A percentile compares a stretch with the other conserved stretches of the same genome.
Evolutionary conservation across 1,139 yeast genomes (phyloP).

Genomic region (Chernovozyma aurita): DNA sequence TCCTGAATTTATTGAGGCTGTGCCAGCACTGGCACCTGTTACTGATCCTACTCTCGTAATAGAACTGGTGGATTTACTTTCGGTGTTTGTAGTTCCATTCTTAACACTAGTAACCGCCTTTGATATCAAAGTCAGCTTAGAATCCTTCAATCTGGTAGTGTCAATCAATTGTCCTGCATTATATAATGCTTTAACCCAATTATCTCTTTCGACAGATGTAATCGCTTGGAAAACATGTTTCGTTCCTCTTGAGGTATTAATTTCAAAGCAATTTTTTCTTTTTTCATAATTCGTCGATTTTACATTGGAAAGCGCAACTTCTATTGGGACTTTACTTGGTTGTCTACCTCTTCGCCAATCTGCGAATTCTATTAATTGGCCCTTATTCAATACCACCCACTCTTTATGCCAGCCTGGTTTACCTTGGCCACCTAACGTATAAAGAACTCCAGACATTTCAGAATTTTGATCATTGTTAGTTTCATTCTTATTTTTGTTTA

Average conservation of each 20-base stretch:
- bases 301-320: conserved; percentile 67
- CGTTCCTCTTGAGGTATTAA: conserved; percentile 64
- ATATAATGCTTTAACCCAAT: conserved; percentile 62
- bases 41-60: too few relatives aligned
- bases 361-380: conserved; percentile 65
- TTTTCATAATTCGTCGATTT: conserved; percentile 47
- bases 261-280: conserved; percentile 65
- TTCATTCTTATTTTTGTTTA: conserved; percentile 3
- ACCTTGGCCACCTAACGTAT: conserved; percentile 69
- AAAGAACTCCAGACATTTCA: conserved; percentile 52
- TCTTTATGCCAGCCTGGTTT: conserved; percentile 88
- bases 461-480: conserved; percentile 19
- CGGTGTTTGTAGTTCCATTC: conserved; percentile 3
- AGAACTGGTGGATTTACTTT: background rate
- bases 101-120: background rate
- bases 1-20: too few relatives aligned
- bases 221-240: conserved; percentile 78
- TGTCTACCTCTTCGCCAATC: conserved; percentile 77
- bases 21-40: background rate
- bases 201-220: conserved; percentile 59
- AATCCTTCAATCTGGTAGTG: conserved; percentile 19
- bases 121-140: background rate
- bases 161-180: conserved; percentile 46
- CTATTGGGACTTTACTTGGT: conserved; percentile 66
- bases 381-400: conserved; percentile 74